Evolutionary conservation across 2,329 filamentous ascomycete species (phyloP), one percentile per base, ranked within the genome.

Genomic region (Pseudogymnoascus sp.): DNA sequence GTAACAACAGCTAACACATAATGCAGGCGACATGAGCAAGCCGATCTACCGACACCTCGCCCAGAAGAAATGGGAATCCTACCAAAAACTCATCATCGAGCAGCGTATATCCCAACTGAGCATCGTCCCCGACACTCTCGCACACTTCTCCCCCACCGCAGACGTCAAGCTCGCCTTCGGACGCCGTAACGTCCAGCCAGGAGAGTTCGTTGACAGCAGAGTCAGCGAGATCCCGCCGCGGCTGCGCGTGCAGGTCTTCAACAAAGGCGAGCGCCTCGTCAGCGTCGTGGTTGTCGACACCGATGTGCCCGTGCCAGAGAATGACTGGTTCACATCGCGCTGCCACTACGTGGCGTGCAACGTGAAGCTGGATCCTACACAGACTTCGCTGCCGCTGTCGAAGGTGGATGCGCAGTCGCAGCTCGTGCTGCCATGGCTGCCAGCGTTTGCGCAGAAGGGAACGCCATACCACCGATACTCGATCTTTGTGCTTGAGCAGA

Each of bases 1-100:
- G 57, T 14, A 37, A 57, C 57, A 33, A 57, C 28, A 60, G 58
- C 68, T 72, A 68, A 72, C 64, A 28, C 35, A 30, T 28, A 47
- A 58, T 61, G 11, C 66, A 97, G 92, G 89, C 66, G 91, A 97
- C 75, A 93, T 97, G 91, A 87, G 84, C 78, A 96, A 96, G 75
- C 93, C 93, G 65, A 92, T 99, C 71, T 99, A 99, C 79, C 89
- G 93, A 66, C 83, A 89, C 74, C 87, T 97, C 58, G 90, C 93
- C 63, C 84, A 96, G 71, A 78, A 82, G 68, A 91, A 95, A 78
- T 99, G 94, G 94, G 86, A 87, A 68, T 80, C 85, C 65, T 91
- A 94, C 77, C 87, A 91, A 71, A 85, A 88, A 68, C 84, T 85
- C 68, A 77, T 97, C 65, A 83, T 95, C 65, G 80, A 86, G 64